Base-by-base conservation (phyloP, 192 early-diverging fungal genomes). In the Dimargaris xerosporica region DNA sequence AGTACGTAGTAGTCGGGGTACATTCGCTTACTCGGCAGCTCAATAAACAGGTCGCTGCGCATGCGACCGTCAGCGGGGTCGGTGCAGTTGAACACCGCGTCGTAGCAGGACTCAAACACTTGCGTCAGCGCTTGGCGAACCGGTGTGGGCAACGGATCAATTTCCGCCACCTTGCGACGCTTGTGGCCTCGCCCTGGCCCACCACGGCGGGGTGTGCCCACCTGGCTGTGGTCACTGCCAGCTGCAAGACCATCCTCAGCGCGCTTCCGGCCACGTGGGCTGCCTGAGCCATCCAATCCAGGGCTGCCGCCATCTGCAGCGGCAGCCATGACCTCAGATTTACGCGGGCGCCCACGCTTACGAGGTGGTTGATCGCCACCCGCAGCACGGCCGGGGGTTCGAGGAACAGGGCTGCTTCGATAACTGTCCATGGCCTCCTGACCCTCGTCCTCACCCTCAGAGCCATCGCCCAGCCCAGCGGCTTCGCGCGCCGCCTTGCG, bases 1-100 rank as follows among this genome's bases (percentile, higher is more conserved):
- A 93, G 75, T 62, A 81, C 73, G 67, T 96, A 96, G 71, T 98
- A 98, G 68, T 87, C 83, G 0, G 91, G 86, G 66, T 95, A 98
- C 47, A 80, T 74, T 46, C 74, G 73, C 60, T 81, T 72, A 21
- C 71, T 64, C 13, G 87, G 88, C 26, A 98, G 69, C 53, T 80
- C 75, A 63, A 84, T 66, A 72, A 94, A 96, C 31, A 95, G 73
- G 61, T 87, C 89, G 61, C 89, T 81, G 46, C 74, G 78, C 44
- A 86, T 82, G 28, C 68, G 65, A 41, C 61, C 66, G 39, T 67
- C 71, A 30, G 69, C 74, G 23, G 65, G 64, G 19, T 74, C 69
- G 6, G 65, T 54, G 28, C 73, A 71, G 13, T 78, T 74, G 50
- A 84, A 80, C n/a, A 91, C 77, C 2, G 75, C 69, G 42, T 86